These are phyloP conservation scores for Ceratocystis harringtonii DNA, from an alignment of 2,329 filamentous ascomycete species.

Conservation along the genomic window DNA sequence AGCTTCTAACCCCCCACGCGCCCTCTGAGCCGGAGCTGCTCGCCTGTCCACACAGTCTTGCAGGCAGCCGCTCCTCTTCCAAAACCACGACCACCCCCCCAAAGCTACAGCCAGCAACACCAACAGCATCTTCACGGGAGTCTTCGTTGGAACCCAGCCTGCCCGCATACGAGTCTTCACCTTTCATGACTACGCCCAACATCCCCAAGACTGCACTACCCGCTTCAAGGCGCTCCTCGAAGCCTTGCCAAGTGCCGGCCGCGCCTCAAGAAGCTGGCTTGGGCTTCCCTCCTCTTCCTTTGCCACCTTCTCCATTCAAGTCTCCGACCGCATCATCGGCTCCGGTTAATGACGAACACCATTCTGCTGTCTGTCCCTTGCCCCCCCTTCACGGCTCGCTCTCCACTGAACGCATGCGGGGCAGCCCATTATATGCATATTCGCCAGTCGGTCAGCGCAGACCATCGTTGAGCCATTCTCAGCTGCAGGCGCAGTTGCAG, in stretches of 20 bases:
- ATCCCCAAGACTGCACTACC: not conserved
- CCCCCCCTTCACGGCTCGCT: not conserved
- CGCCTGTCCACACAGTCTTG: not conserved
- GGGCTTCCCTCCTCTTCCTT: not conserved
- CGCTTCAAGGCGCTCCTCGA: not conserved
- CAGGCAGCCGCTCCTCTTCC: not conserved
- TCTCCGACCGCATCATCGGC: not conserved
- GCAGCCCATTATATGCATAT: not conserved
- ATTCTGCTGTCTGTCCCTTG: not conserved
- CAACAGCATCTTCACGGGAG: not conserved
- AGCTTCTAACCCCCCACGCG: not conserved
- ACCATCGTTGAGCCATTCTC: not conserved
- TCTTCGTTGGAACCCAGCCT: not conserved
- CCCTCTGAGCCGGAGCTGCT: not conserved
- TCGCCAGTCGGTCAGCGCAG: not conserved
- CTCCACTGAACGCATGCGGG: not conserved
- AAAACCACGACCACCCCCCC: not conserved
- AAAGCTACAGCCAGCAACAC: not conserved
- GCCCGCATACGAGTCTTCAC: not conserved
- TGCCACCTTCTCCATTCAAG: not conserved
- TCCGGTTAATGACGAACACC: not conserved
- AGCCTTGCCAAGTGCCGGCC: not conserved
- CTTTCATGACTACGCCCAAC: not conserved
- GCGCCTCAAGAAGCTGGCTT: not conserved
- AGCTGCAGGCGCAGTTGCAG: not conserved